Evolutionary conservation across 2,329 filamentous ascomycete species (phyloP), one percentile per base, ranked within the genome.

Genomic region (Neocucurbitaria cava): DNA sequence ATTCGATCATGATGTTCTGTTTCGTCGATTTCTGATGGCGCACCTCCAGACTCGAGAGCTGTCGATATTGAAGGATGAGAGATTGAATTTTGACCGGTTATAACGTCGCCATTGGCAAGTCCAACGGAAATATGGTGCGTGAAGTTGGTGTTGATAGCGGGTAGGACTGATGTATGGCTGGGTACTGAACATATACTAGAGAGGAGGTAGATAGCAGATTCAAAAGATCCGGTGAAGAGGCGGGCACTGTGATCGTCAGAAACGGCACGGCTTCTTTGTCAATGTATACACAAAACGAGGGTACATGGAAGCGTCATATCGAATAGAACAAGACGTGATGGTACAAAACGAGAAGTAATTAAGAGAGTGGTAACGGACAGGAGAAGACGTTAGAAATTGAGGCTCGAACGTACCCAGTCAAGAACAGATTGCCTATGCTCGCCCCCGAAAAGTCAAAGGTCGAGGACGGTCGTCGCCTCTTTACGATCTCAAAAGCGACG

Each of bases 141-240:
- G 79, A 97, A 97, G 74, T 96, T 98, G 59, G 90, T 92, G 79
- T 96, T 96, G 65, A 98, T 91, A 3, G 91, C 92, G 0, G 94
- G 95, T 15, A 98, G 86, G 0, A 97, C 92, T 0, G 87, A 84
- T 5, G 95, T 87, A 46, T 87, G 83, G 10, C 86, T 83, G 0
- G 92, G 89, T 0, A 98, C 89, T n/a, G 86, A 87, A 69, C 93
- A 96, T 60, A 97, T 91, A 64, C 89, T 90, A 46, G 89, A 90
- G 4, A 98, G 83, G 2, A 98, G 85, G 71, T 96, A 96, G 58
- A 98, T 95, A 38, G 92, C 91, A 6, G 90, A 90, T 74, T 98
- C 95, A 62, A 98, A 94, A 54, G 89, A 94, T 28, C 94, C 94
- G 1, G 91, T 92, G 77, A 97, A 97, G 10, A 98, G 83, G 1